phyloP scores from a whole-genome alignment of 139 green algal species.

The Chlorella ohadii region DNA sequence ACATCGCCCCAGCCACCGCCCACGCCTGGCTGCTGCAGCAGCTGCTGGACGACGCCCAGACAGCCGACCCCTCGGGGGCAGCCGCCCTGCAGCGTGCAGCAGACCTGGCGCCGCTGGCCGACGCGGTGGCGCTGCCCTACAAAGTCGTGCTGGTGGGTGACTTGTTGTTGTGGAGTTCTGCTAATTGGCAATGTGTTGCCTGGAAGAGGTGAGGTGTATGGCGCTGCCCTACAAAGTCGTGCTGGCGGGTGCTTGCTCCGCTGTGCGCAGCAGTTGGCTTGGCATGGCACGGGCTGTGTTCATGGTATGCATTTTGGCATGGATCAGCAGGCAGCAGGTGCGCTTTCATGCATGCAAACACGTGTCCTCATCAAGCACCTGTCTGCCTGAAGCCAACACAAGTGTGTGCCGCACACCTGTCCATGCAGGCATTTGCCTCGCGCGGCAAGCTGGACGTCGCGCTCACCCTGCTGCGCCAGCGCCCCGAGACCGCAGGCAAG shows the following conservation, averaged over 20 bases:
- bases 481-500: neutral
- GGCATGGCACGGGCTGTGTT: too few species aligned
- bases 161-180: too few species aligned
- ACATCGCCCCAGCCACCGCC: neutral
- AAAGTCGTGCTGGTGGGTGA: slow-evolving; percentile 1
- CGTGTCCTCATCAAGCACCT: too few species aligned
- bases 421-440: slow-evolving; percentile 4
- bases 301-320: too few species aligned
- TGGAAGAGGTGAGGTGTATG: too few species aligned
- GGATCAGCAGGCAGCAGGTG: too few species aligned
- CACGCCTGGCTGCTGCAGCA: slow-evolving; percentile 35
- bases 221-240: slow-evolving; percentile 12
- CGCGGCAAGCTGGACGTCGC: slow-evolving; percentile 37
- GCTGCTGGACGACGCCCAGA: slow-evolving; percentile 38
- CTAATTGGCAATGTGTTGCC: too few species aligned
- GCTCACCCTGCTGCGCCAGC: slow-evolving; percentile 54
- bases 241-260: too few species aligned
- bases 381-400: too few species aligned
- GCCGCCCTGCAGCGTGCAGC: slow-evolving; percentile 34
- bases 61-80: neutral
- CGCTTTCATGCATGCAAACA: too few species aligned
- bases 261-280: too few species aligned
- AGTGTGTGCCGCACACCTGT: too few species aligned
- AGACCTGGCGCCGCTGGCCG: slow-evolving; percentile 13
- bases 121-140: slow-evolving; percentile 8